These are phyloP conservation scores for Aplosporella prunicola DNA, from an alignment of 2,329 filamentous ascomycete genomes.

Conservation along the genomic window DNA sequence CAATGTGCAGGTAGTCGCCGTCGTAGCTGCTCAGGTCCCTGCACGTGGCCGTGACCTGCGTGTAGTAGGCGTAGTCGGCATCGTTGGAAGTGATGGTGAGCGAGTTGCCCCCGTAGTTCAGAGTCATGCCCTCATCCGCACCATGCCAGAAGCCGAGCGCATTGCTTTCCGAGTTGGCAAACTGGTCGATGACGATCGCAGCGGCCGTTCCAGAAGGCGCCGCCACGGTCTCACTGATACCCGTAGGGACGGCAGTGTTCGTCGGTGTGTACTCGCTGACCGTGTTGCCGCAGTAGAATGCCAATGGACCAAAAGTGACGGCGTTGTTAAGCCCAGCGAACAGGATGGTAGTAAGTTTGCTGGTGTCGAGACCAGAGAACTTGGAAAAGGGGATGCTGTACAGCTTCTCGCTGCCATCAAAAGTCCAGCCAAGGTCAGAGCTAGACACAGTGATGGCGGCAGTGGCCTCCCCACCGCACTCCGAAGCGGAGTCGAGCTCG, in stretches of 20 bases:
- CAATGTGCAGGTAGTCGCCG: slow-evolving; percentile 54
- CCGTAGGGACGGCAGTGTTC: slow-evolving; percentile 31
- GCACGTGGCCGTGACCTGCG: slow-evolving; percentile 48
- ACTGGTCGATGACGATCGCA: slow-evolving; percentile 52
- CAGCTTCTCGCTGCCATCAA: slow-evolving; percentile 51
- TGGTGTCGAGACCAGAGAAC: slow-evolving; percentile 41
- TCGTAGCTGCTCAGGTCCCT: slow-evolving; percentile 46
- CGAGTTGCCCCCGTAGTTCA: slow-evolving; percentile 42
- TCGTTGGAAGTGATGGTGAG: slow-evolving; percentile 50
- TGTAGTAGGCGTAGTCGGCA: slow-evolving; percentile 53
- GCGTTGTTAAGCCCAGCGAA: slow-evolving; percentile 39
- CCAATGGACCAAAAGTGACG: slow-evolving; percentile 47
- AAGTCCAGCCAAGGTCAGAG: slow-evolving; percentile 48
- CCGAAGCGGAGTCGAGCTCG: slow-evolving; percentile 40
- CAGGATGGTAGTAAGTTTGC: slow-evolving; percentile 45
- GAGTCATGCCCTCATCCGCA: slow-evolving; percentile 48
- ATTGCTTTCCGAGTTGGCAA: slow-evolving; percentile 45
- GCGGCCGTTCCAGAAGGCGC: slow-evolving; percentile 41
- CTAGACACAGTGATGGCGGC: slow-evolving; percentile 32
- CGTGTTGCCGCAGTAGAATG: slow-evolving; percentile 48
- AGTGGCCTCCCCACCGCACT: slow-evolving; percentile 36
- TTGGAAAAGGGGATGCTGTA: slow-evolving; percentile 49
- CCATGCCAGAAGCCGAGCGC: slow-evolving; percentile 58
- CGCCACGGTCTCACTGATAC: slow-evolving; percentile 40
- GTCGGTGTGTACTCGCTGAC: slow-evolving; percentile 42